Evolutionary conservation across 179 eudicot species (phyloP), one percentile per base, ranked within the genome.

Genomic region (Actinidia arguta): DNA sequence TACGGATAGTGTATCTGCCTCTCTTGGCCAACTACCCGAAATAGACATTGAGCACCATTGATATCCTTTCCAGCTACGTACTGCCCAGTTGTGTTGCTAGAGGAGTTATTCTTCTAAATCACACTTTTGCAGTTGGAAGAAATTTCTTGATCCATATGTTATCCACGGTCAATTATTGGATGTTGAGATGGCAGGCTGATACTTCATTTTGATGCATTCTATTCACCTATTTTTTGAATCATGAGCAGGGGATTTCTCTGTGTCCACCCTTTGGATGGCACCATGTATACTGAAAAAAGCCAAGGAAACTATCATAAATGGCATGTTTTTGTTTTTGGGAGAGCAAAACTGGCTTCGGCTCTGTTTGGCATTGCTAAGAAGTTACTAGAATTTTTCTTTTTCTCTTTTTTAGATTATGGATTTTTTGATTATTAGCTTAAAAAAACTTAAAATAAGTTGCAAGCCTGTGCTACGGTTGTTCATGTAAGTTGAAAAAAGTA

Each of bases 31-130:
- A 24, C 22, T 51, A 31, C 16, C 66, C 20, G 25, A 31, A 31
- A 20, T 0, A 31, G 78, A 75, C 61, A 50, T 48, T 51, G 4
- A 17, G 17, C 22, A 7, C 27, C 18, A 50, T 52, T 17, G 8
- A 25, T 22, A 25, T 22, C n/a, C 12, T 74, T 74, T 72, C 78
- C 46, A 6, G 78, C 78, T 74, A 27, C 2, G 11, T 24, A 24
- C 27, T 20, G 16, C 75, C 56, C 22, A 72, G 56, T 12, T 47
- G 5, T 71, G 75, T 10, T 47, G 22, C 17, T n/a, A 22, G 54
- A 44, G 31, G 75, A 18, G 75, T n/a, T 46, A 47, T n/a, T 70
- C 36, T 47, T 71, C 8, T 71, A 71, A 47, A 71, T 47, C 51
- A 47, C 75, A 71, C 75, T 55, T 46, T 22, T 22, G 36, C 10